Conservation (phyloP, 169 alveolate species). For the Haemoproteus tartakovskyi region DNA sequence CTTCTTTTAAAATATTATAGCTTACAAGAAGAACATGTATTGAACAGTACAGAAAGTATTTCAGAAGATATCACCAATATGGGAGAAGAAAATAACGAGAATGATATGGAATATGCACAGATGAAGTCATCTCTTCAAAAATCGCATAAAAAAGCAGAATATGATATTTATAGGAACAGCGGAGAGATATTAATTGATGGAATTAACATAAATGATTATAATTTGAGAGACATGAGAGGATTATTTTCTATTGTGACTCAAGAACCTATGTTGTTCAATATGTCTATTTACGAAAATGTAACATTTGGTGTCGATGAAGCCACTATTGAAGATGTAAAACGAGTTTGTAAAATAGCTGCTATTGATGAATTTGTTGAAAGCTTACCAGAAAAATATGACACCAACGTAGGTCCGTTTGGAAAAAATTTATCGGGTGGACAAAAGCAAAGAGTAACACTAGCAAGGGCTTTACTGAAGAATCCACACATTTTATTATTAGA, state of each 20-base stretch:
- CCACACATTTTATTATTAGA: slow-evolving; percentile 89
- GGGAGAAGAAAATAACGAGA: background rate
- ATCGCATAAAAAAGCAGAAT: background rate
- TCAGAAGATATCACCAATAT: background rate
- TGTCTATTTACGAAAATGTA: slow-evolving; percentile 89
- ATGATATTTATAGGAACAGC: slow-evolving; percentile 20
- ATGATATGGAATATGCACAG: background rate
- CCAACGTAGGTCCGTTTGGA: slow-evolving; percentile 85
- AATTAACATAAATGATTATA: slow-evolving; percentile 80
- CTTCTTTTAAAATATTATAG: slow-evolving; percentile 87
- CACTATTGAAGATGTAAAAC: slow-evolving; percentile 85
- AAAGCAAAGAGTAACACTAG: slow-evolving; percentile 88
- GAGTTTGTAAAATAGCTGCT: slow-evolving; percentile 80
- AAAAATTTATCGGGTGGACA: slow-evolving; percentile 87
- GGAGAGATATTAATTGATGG: slow-evolving; percentile 87
- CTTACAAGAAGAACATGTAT: slow-evolving; percentile 76
- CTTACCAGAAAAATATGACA: slow-evolving; percentile 81
- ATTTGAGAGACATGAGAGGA: slow-evolving; percentile 65
- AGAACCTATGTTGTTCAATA: slow-evolving; percentile 90
- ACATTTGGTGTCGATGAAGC: slow-evolving; percentile 88
- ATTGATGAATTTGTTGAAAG: slow-evolving; percentile 84
- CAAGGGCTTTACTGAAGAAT: slow-evolving; percentile 84
- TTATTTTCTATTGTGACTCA: slow-evolving; percentile 79
- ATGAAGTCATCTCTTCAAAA: slow-evolving; percentile 1
- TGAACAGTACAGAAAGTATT: slow-evolving; percentile 53